Evolutionary conservation across 2,329 filamentous ascomycete species (phyloP), one percentile per base, ranked within the genome.

Genomic region (Metarhizium sp.): DNA sequence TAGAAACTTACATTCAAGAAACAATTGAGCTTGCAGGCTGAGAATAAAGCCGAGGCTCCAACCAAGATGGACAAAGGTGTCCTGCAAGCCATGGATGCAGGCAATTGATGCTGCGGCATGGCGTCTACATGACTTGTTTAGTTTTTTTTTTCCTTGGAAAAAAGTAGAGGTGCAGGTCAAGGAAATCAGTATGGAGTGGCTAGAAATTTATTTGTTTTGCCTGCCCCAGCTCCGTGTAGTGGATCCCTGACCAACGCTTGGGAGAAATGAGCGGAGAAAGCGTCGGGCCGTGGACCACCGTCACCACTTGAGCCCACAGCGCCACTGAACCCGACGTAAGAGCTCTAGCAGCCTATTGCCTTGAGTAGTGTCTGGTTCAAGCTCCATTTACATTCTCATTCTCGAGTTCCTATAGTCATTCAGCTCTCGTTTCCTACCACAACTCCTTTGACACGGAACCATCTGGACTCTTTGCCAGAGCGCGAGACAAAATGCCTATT

Each of bases 401-500:
- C 8, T 25, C 25, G 25, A 25, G 25, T 25, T 4, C 25, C 3
- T 25, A 14, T 54, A 45, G 49, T 46, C 47, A 13, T 40, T 52
- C 48, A 29, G 25, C 30, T 50, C 45, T 18, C 20, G 4, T 32
- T 50, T 51, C 53, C 49, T 47, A 54, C 45, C 45, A 57, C 32
- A 53, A 34, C 32, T 16, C 46, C 55, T 48, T 51, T 36, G 40
- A 38, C 38, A 53, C 46, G 47, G 42, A 30, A 29, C 30, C 25
- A 20, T 16, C 43, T 18, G 43, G 38, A 53, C 47, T 34, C n/a
- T 36, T 16, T 30, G 36, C 47, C 46, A 20, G 50, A 51, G 59
- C 42, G 59, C 42, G 20, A 56, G 52, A 20, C 55, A 61, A 58
- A 60, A 96, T 96, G 91, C 90, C 92, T 59, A 85, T 90, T 72